Percentiles rank a stretch among this genome's conserved stretches.
Evolutionary conservation across 495 filamentous ascomycete genomes (phyloP).

Genomic region (Letharia lupina): DNA sequence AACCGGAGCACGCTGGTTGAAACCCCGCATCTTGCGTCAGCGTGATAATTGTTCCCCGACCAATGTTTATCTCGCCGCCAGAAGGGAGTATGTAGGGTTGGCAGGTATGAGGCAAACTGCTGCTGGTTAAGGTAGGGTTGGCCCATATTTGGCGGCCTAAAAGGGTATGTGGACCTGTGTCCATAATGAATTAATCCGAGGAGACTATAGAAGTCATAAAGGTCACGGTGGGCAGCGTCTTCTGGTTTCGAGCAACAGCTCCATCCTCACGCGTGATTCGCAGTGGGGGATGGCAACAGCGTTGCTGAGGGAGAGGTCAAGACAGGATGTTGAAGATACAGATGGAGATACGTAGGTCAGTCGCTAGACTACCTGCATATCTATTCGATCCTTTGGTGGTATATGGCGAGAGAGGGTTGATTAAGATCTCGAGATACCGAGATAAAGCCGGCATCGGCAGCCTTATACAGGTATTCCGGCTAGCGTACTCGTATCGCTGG

Average conservation of each 20-base stretch:
- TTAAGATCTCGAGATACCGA: neutral
- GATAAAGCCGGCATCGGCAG: neutral
- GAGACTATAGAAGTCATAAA: neutral
- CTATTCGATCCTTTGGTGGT: neutral
- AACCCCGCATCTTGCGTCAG: conserved; percentile 55
- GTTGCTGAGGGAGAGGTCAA: neutral
- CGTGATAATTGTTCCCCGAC: conserved; percentile 48
- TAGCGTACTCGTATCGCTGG: too few species aligned
- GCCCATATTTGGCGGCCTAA: conserved; percentile 45
- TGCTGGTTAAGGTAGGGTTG: conserved; percentile 38
- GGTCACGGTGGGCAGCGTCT: conserved; percentile 10
- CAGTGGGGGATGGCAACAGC: neutral
- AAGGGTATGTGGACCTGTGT: neutral
- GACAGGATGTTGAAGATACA: neutral
- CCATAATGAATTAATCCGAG: neutral
- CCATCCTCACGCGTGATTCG: conserved; percentile 7
- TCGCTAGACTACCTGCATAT: neutral
- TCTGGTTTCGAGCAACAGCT: conserved; percentile 3
- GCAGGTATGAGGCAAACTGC: conserved; percentile 42
- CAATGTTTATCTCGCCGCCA: conserved; percentile 52
- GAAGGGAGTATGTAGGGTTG: conserved; percentile 55
- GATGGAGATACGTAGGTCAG: neutral
- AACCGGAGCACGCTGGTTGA: conserved; percentile 51
- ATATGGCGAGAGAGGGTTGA: too few species aligned
- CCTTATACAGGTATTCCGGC: too few species aligned